Evolutionary conservation across 1,284 basidiomycete species (phyloP).

Genomic region (Rhodotorula glutinis): DNA sequence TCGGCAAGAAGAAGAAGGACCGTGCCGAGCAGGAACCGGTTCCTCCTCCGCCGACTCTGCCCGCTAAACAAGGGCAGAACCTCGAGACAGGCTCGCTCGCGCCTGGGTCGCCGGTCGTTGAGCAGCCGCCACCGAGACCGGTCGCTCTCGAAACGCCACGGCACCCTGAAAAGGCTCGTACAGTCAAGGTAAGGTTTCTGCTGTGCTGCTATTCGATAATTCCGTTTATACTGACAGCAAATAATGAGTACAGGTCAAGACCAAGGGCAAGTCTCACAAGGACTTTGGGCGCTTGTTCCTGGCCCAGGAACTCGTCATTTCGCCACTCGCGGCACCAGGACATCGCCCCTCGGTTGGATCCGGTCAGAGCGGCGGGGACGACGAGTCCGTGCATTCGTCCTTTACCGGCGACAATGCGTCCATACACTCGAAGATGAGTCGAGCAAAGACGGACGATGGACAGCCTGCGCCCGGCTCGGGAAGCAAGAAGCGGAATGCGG

Average conservation of each 20-base stretch:
- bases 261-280: slow-evolving; percentile 33
- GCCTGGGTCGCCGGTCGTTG: not conserved
- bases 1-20: not conserved
- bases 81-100: not conserved
- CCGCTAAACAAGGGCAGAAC: not conserved
- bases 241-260: slow-evolving; percentile 31
- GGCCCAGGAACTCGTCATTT: slow-evolving; percentile 45
- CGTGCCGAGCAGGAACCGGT: not conserved
- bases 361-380: not conserved
- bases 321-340: not conserved
- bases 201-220: no score
- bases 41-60: not conserved
- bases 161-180: not conserved
- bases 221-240: no score
- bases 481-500: slow-evolving; percentile 41
- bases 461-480: not conserved
- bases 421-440: slow-evolving; percentile 2
- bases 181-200: slow-evolving; percentile 15
- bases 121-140: not conserved
- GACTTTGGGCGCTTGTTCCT: slow-evolving; percentile 45
- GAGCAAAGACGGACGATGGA: not conserved
- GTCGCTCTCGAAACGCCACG: not conserved
- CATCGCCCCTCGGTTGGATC: not conserved
- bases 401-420: not conserved
- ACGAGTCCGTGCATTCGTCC: slow-evolving; percentile 2